A percentile compares a stretch with the other conserved stretches of the same genome.
Conservation (phyloP, 352 stramenopile species). For the Phytophthora boehmeriae region DNA sequence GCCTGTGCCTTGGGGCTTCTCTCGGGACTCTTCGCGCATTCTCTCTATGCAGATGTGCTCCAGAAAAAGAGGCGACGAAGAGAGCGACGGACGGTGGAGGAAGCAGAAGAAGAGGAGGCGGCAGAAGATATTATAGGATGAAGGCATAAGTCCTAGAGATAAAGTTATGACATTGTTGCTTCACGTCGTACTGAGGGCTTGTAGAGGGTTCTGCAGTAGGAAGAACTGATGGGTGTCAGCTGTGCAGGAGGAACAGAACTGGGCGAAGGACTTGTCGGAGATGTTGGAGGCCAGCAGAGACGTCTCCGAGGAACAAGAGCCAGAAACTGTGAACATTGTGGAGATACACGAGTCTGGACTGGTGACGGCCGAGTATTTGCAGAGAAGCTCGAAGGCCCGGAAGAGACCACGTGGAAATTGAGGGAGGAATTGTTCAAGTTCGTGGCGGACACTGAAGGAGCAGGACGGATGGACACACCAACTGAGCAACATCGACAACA, state of each 20-base stretch:
- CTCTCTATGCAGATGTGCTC: constrained; percentile 74
- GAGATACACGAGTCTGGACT: constrained; percentile 3
- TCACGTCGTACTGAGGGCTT: constrained; percentile 31
- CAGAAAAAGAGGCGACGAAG: constrained; percentile 37
- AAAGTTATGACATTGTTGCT: constrained; percentile 14
- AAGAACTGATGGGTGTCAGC: constrained; percentile 36
- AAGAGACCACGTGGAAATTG: constrained; percentile 43
- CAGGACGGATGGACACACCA: constrained; percentile 42
- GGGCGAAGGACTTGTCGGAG: constrained; percentile 28
- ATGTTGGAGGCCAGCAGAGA: constrained; percentile 7
- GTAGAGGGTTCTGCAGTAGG: constrained; percentile 48
- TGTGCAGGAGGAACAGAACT: constrained; percentile 40
- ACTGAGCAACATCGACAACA: constrained; percentile 44
- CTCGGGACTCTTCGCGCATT: constrained; percentile 71
- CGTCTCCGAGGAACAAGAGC: constrained; percentile 1
- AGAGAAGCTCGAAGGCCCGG: constrained; percentile 39
- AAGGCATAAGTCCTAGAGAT: no score
- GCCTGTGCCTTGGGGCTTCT: constrained; percentile 65
- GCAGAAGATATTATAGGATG: no score
- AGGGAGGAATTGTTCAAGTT: constrained; percentile 45
- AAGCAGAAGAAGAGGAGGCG: constrained; percentile 13
- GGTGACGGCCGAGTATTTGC: constrained; percentile 9
- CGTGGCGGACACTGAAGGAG: constrained; percentile 29
- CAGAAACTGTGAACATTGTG: constrained; percentile 27
- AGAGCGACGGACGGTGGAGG: not conserved